Evolutionary conservation across 2,329 filamentous ascomycete genomes (phyloP).

Genomic region (Aspergillus vadensis): DNA sequence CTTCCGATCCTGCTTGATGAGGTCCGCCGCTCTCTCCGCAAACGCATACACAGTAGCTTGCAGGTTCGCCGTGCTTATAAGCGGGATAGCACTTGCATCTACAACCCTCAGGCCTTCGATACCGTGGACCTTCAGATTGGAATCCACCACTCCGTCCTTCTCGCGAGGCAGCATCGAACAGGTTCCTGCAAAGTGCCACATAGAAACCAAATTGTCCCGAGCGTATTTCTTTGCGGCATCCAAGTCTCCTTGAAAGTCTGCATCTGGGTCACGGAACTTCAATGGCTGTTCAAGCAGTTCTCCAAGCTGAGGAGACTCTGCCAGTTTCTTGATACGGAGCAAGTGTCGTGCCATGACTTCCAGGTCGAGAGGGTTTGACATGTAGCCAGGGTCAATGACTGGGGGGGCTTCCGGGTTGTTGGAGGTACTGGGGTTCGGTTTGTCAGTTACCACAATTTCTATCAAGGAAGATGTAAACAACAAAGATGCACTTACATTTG

Average conservation of each 20-base stretch:
- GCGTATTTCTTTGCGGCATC: constrained; percentile 11
- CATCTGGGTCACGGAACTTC: constrained; percentile 10
- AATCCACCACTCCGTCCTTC: constrained; percentile 11
- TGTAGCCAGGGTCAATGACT: constrained; percentile 10
- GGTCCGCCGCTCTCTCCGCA: constrained; percentile 9
- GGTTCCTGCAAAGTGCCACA: constrained; percentile 13
- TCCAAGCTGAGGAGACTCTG: constrained; percentile 9
- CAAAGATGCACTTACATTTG: constrained; percentile 9
- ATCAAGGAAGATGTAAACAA: neutral
- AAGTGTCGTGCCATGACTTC: constrained; percentile 10
- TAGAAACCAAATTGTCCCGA: constrained; percentile 10
- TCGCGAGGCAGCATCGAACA: constrained; percentile 14
- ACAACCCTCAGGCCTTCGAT: constrained; percentile 11
- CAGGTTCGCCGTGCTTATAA: constrained; percentile 11
- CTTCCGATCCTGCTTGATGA: constrained; percentile 9
- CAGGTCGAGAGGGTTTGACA: constrained; percentile 11
- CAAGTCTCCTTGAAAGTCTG: constrained; percentile 10
- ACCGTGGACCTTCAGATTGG: constrained; percentile 7
- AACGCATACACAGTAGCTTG: constrained; percentile 12
- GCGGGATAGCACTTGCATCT: constrained; percentile 12
- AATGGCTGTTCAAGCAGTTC: constrained; percentile 21
- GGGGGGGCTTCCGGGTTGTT: constrained; percentile 6
- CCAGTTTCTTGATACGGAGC: constrained; percentile 7
- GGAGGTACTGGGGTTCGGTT: constrained; percentile 1
- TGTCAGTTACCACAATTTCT: neutral